Conservation (phyloP, 257 asterid species). For the Ilex asprella region DNA sequence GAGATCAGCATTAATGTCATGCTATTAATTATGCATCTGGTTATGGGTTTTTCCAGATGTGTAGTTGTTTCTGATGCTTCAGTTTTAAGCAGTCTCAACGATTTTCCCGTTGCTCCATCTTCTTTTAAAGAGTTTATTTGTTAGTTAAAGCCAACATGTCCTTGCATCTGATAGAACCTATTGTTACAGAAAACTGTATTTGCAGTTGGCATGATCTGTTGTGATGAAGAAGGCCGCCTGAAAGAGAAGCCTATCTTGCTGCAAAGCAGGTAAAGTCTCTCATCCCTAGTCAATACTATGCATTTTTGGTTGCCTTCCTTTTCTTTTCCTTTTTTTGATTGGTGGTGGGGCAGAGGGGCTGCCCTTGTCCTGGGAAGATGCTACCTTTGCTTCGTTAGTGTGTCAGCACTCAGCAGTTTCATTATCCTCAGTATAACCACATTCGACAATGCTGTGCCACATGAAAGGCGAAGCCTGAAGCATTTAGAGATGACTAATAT, state of each 20-base stretch:
- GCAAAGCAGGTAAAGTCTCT: constrained; percentile 73
- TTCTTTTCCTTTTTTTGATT: not conserved
- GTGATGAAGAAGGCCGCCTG: constrained; percentile 96
- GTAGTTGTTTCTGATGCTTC: no score
- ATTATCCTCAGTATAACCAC: no score
- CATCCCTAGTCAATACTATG: constrained; percentile 7
- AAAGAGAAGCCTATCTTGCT: constrained; percentile 86
- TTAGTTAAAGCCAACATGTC: not conserved
- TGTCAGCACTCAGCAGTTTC: no score
- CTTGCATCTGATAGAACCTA: constrained; percentile 14
- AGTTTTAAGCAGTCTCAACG: constrained; percentile 3
- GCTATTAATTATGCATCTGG: no score
- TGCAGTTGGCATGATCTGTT: constrained; percentile 96
- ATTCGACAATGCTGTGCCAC: no score
- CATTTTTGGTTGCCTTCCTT: not conserved
- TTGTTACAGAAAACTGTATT: constrained; percentile 66
- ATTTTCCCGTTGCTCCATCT: constrained; percentile 11
- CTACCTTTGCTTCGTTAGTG: not conserved
- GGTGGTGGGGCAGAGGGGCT: constrained; percentile 1
- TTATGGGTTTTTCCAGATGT: no score
- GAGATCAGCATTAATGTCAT: not conserved
- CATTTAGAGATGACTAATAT: no score
- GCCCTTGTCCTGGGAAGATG: not conserved
- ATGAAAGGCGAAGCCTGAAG: no score
- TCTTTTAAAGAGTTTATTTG: not conserved